Base-by-base conservation (phyloP, 2,329 filamentous ascomycete genomes). In the Colletotrichum sp. region DNA sequence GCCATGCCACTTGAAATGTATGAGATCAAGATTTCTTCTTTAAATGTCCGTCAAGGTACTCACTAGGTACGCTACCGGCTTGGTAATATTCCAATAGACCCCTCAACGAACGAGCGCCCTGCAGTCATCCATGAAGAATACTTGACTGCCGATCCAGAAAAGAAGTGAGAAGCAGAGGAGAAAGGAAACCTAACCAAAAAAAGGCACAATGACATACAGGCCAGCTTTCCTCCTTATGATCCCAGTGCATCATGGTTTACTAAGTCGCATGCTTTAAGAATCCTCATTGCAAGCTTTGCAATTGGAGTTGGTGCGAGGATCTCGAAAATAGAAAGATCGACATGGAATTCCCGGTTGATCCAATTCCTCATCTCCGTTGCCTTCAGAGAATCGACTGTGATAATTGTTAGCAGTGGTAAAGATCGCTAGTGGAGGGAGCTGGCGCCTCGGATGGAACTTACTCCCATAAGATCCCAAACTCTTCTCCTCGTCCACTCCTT, bases 291-390 rank as follows among this genome's bases (percentile, higher is more conserved):
- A 4, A 69, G 39, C 14, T 18, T 43, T 2, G 21, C 9, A 21
- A 69, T 69, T 13, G 67, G 24, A 18, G 16, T 32, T 10, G 67
- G 55, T 12, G 67, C 12, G 13, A 71, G 72, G 4, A 81, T 79
- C 32, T 81, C 80, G 36, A 81, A 75, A 7, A 80, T 65, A 12
- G 79, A 78, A 18, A 81, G 57, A 21, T 81, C 78, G 8, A 76
- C 77, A 18, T 79, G 67, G 61, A 80, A 68, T 26, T 78, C 75
- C 43, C 73, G 75, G 9, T 71, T 76, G 73, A 80, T 67, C 79
- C 79, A 81, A 43, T 79, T 78, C 21, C 80, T 73, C 36, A 81
- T 71, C 24, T 81, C 80, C 16, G 78, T 79, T 12, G 79, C 79
- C 3, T 81, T 79, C 6, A 81, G 68, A 3, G 79, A 80, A 18